Evolutionary conservation across 768 basidiomycete genomes (phyloP), one percentile per base, ranked within the genome.

Genomic region (Tremella mesenterica): DNA sequence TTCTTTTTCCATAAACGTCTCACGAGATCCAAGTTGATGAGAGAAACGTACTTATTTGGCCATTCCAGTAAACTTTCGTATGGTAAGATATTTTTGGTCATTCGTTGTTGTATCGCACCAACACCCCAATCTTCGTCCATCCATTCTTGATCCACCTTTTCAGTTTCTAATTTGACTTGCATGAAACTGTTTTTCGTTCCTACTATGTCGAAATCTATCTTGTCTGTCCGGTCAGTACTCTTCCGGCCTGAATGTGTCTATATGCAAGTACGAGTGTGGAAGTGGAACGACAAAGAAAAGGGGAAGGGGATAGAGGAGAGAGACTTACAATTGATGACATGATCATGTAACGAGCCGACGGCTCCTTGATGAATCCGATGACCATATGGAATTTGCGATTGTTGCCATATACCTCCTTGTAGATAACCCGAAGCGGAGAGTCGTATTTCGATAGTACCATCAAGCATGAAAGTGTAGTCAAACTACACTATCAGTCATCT

Each of bases 321-420:
- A 9, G n/a, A 76, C 79, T 70, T 81, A 71, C 76, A 81, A 65
- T 82, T 83, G 64, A 85, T 80, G 29, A 84, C 78, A 59, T 83
- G 83, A 64, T 85, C 83, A 55, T 84, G 83, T 10, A 84, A 67
- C 33, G 78, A 81, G 10, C 83, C 83, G 81, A 83, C 82, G n/a
- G 76, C 77, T 2, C 76, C 77, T 29, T 81, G 76, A 49, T 77
- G 77, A 44, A 85, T 82, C 14, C 75, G 77, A 23, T 77, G 75
- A 0, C 83, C 83, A 60, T 83, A 83, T 0, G 72, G 61, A 3
- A 73, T 73, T 68, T 82, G 79, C 16, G 75, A 64, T 0, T 74
- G 55, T 29, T 79, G 78, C 78, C 81, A 83, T 64, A 76, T 81
- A 12, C 79, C 81, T 39, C 80, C 82, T 72, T 84, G 83, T 49